These are phyloP conservation scores for Aurinia saxatilis DNA, from an alignment of 345 rosid species.

Conservation along the genomic window DNA sequence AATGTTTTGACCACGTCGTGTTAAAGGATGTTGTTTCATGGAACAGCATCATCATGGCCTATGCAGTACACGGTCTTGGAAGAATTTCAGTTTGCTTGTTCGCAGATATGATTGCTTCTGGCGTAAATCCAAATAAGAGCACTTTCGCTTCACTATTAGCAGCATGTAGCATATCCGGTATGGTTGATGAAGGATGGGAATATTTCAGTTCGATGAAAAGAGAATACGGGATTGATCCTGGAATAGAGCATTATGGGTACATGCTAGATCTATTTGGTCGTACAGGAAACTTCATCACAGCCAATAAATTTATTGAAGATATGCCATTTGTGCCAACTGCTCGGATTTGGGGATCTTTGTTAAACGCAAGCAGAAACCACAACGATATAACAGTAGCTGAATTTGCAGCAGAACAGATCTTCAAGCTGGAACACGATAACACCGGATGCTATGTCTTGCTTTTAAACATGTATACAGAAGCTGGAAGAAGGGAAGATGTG, in stretches of 20 bases:
- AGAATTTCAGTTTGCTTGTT: constrained; percentile 40
- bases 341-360: constrained; percentile 74
- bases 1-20: constrained; percentile 35
- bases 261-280: constrained; percentile 80
- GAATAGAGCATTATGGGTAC: constrained; percentile 66
- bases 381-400: constrained; percentile 49
- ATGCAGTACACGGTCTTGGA: constrained; percentile 65
- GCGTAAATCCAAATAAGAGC: constrained; percentile 50
- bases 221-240: constrained; percentile 58
- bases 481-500: constrained; percentile 66
- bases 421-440: constrained; percentile 47
- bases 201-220: constrained; percentile 52
- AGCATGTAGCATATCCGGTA: constrained; percentile 67
- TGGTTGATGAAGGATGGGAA: constrained; percentile 66
- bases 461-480: constrained; percentile 67
- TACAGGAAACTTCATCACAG: constrained; percentile 39
- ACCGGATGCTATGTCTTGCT: constrained; percentile 72
- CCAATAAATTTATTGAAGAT: constrained; percentile 47
- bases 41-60: constrained; percentile 72
- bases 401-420: constrained; percentile 42
- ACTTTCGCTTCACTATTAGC: constrained; percentile 62
- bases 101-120: constrained; percentile 39
- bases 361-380: constrained; percentile 59
- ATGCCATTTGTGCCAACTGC: constrained; percentile 56
- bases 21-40: constrained; percentile 60